Conservation (phyloP, 805 yeast genomes). For the Spathaspora girioi region DNA sequence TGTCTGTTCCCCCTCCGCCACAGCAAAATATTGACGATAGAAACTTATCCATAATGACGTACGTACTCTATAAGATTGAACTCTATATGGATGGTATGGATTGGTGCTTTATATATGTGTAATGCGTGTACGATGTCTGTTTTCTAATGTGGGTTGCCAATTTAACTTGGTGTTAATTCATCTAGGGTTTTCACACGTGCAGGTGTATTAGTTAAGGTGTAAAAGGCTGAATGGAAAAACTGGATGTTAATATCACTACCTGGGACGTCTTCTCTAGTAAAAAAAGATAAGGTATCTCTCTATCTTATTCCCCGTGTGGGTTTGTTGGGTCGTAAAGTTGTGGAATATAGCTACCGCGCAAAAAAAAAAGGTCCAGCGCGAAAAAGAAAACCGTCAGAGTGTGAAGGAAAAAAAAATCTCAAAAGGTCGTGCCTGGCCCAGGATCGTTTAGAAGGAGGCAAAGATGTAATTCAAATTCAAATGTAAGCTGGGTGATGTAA, state of each 20-base stretch:
- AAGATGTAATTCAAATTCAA: too few relatives aligned
- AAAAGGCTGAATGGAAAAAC: neutral
- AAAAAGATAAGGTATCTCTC: too few relatives aligned
- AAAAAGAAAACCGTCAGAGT: too few relatives aligned
- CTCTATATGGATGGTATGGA: neutral
- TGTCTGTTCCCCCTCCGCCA: conserved; percentile 4
- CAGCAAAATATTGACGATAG: conserved; percentile 36
- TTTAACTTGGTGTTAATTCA: neutral
- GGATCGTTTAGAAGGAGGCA: too few relatives aligned
- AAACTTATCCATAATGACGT: conserved; percentile 23
- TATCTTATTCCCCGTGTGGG: neutral
- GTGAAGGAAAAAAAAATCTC: too few relatives aligned
- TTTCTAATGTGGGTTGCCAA: neutral
- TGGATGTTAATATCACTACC: too few relatives aligned
- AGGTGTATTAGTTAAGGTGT: neutral
- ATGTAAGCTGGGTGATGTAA: too few relatives aligned
- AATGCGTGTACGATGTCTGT: neutral
- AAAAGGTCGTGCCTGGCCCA: too few relatives aligned
- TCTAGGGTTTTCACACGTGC: neutral
- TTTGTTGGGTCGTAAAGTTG: neutral
- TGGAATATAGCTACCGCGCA: too few relatives aligned
- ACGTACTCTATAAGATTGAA: neutral
- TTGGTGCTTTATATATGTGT: neutral
- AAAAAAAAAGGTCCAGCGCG: too few relatives aligned
- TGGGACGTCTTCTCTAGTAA: too few relatives aligned